Evolutionary conservation across 148 eudicot genomes (phyloP).

Genomic region (Spergularia marina): DNA sequence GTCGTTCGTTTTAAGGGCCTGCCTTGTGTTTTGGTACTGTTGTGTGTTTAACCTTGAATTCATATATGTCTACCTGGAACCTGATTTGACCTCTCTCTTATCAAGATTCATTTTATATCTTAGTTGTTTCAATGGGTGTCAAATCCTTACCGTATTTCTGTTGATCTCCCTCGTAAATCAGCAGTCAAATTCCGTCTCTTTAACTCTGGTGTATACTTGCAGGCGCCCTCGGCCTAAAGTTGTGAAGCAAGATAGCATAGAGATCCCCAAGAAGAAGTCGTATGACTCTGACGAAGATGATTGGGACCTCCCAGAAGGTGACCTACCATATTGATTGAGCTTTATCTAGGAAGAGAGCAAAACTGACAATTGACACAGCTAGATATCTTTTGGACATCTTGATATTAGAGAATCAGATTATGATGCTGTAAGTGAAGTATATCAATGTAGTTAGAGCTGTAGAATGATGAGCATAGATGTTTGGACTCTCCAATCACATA

Average conservation of each 20-base stretch:
- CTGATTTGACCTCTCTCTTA: too few relatives aligned
- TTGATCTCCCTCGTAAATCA: not conserved
- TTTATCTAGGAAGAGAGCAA: not conserved
- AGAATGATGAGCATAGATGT: not conserved
- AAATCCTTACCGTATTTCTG: not conserved
- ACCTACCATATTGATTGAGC: conserved; percentile 34
- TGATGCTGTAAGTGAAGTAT: conserved; percentile 7
- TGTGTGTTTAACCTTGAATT: not conserved
- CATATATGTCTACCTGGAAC: too few relatives aligned
- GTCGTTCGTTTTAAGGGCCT: not conserved
- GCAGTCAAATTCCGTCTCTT: not conserved
- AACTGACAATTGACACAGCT: conserved; percentile 14
- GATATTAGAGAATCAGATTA: not conserved
- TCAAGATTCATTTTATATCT: too few relatives aligned
- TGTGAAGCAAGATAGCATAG: conserved; percentile 24
- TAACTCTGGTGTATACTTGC: conserved; percentile 1
- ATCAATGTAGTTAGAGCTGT: not conserved
- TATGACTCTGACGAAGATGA: conserved; percentile 46
- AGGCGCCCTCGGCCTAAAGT: conserved; percentile 39
- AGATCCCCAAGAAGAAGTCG: conserved; percentile 27
- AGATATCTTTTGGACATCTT: not conserved
- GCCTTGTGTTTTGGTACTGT: not conserved
- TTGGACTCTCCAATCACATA: not conserved
- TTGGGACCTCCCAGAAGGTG: conserved; percentile 54
- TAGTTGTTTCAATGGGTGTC: too few relatives aligned